A percentile compares a stretch with the other conserved stretches of the same genome.
phyloP scores from a whole-genome alignment of 352 stramenopile genomes.

The Blastocystis sp. region DNA sequence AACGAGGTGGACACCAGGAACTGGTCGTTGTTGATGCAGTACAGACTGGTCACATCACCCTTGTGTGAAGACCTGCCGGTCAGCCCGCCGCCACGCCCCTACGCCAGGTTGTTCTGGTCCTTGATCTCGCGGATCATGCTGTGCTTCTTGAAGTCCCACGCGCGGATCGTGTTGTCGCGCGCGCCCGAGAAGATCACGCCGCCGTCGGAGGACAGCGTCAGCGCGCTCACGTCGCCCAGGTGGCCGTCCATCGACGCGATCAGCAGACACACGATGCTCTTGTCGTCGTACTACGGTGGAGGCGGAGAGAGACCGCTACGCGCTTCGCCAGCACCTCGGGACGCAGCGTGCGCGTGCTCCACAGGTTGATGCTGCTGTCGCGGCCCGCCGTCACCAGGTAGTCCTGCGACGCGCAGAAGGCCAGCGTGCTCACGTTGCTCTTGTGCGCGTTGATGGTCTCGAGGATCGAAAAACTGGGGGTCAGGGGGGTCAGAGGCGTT shows the following conservation, averaged over 20 bases:
- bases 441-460: constrained; percentile 50
- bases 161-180: constrained; percentile 61
- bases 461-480: background rate
- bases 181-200: too few relatives aligned
- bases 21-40: background rate
- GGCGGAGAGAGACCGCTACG: background rate
- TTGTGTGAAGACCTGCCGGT: constrained; percentile 21
- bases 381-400: background rate
- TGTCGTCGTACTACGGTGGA: constrained; percentile 6
- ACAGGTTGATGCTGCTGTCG: constrained; percentile 61
- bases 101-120: constrained; percentile 60
- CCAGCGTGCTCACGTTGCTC: constrained; percentile 57
- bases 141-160: constrained; percentile 44
- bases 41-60: constrained; percentile 47
- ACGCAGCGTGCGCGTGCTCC: constrained; percentile 1
- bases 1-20: constrained; percentile 3
- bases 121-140: constrained; percentile 63
- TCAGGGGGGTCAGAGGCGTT: too few relatives aligned
- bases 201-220: background rate
- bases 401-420: constrained; percentile 11
- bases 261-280: constrained; percentile 59
- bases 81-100: background rate
- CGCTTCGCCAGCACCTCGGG: constrained; percentile 53
- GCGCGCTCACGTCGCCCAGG: constrained; percentile 58
- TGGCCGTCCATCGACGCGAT: constrained; percentile 53